Base-by-base conservation (phyloP, 2,329 filamentous ascomycete genomes). In the Alternaria tenuissima region DNA sequence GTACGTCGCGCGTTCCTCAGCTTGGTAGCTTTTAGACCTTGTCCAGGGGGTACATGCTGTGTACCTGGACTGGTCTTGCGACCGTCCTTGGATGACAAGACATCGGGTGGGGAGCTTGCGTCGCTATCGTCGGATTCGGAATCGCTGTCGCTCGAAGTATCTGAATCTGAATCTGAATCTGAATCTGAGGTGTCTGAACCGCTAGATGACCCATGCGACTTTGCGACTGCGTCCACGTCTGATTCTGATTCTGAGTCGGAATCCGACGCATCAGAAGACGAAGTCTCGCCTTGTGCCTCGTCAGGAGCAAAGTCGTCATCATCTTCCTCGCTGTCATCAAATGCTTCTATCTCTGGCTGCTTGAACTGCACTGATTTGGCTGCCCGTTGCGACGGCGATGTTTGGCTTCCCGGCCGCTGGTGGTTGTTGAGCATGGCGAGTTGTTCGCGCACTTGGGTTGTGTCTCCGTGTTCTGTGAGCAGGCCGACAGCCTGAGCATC, bases 1-100 rank as follows among this genome's bases (percentile, higher is more conserved):
- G 83, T 83, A 41, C 82, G 82, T 39, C 88, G 82, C 30, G 77
- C 69, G 64, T 91, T 91, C 61, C 87, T 84, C 24, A 78, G 77
- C 52, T 83, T 82, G 0, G 88, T 91, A 18, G 73, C 67, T 22
- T 71, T 65, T 32, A 80, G 81, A 16, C 88, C 88, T 60, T 81
- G 54, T 5, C 82, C 81, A 43, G 86, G 84, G 51, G 82, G 74
- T n/a, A 68, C 63, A 14, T 59, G 59, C 20, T n/a, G 41, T 32
- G 38, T 16, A 22, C 57, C 47, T 49, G 55, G 11, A 24, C 5
- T 32, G 24, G 28, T 38, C 36, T 57, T 64, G 39, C 55, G 38
- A 14, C 55, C 54, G 24, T 49, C 60, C 55, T 70, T 72, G 18
- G 67, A 73, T 8, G 72, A 70, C 5, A 62, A 36, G 22, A 72